Evolutionary conservation across 75 land plant species (phyloP).

Genomic region (Cupressus sempervirens): DNA sequence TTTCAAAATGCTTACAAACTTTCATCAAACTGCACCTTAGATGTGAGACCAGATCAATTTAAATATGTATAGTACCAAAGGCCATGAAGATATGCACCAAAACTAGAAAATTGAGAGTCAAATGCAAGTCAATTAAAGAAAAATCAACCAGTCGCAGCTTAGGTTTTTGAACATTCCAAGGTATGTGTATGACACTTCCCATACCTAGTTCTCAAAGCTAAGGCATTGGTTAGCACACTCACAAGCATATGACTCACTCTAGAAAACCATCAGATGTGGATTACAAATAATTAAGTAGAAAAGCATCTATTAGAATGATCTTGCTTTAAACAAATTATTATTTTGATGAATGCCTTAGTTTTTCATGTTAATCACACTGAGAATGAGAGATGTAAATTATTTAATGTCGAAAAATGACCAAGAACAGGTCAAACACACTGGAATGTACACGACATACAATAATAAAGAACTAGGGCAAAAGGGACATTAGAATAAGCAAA

Average conservation of each 20-base stretch:
- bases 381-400: no score
- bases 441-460: no score
- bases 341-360: background rate
- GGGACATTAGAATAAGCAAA: no score
- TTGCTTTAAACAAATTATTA: background rate
- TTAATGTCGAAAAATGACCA: no score
- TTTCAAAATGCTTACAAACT: no score
- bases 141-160: background rate
- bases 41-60: background rate
- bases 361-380: background rate
- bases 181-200: background rate
- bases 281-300: background rate
- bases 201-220: background rate
- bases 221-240: background rate
- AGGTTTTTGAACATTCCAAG: background rate
- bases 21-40: background rate
- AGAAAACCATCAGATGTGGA: background rate
- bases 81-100: background rate
- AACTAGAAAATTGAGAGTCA: background rate
- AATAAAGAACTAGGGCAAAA: no score
- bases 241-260: background rate
- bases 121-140: background rate
- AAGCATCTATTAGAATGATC: background rate
- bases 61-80: background rate
- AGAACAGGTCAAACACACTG: no score